Evolutionary conservation across 352 stramenopile species (phyloP), one percentile per base, ranked within the genome.

Genomic region (Phytophthora meadii): DNA sequence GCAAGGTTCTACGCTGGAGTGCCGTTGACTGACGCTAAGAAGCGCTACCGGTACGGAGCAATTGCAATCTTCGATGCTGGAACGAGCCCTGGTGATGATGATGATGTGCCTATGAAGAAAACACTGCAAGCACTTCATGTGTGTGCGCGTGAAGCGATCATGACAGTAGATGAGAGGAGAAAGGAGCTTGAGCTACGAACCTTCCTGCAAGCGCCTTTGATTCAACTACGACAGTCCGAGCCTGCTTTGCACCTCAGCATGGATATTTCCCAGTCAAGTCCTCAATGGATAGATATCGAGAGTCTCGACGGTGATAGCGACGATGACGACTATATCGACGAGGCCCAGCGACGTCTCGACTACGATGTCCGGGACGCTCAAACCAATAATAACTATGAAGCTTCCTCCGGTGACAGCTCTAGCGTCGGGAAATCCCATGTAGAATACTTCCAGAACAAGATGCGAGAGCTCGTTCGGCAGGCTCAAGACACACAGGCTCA

Each of bases 1-100:
- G 80, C 79, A 11, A 79, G 74, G 17, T 93, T 92, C 60, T 94
- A 94, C 61, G 81, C 80, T 3, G 82, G 84, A 1, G 76, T 92
- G 12, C 83, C 82, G 34, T 70, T 93, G 4, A 57, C 79, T 2
- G 76, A 90, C 69, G 39, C 54, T 41, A 68, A 69, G 45, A 80
- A 76, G 28, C 55, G 67, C 3, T 76, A 76, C 7, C 61, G 79
- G 6, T 67, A 93, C 24, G 87, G 87, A 1, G 84, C 84, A 10
- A 42, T 95, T 19, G 81, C 76, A 5, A 64, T 95, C 19, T 93
- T 92, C 59, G 84, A 95, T 37, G 48, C 77, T 1, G 67, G 65
- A 36, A 63, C 82, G 9, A 61, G 57, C 61, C 52, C 56, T 4
- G 70, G 73, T 15, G 51, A 74, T 40, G 66, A 83, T 12, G 56